A percentile compares a stretch with the other conserved stretches of the same genome.
Conservation (phyloP, 805 yeast species). For the Cyberlindnera suaveolens region DNA sequence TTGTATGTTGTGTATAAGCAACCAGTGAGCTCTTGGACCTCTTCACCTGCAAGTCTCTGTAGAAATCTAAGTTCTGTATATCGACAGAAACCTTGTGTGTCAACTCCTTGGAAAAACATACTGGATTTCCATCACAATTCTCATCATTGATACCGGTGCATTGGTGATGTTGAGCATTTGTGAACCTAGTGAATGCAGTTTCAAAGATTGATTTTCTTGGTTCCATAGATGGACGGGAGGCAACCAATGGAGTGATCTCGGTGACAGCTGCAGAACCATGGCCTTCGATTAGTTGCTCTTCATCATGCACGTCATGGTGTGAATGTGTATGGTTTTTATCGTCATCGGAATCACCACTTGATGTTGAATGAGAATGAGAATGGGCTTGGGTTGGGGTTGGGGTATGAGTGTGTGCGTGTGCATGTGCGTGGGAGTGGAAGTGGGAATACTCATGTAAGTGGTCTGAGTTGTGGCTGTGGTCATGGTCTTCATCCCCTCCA, state of each 20-base stretch:
- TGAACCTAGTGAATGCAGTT: conserved; percentile 8
- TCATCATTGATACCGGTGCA: conserved; percentile 20
- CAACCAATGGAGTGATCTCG: not conserved
- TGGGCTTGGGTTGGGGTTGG: conserved; percentile 12
- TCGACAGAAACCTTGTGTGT: conserved; percentile 21
- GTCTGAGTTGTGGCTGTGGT: conserved; percentile 5
- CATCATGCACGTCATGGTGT: not conserved
- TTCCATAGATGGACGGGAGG: not conserved
- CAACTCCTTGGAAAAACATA: conserved; percentile 13
- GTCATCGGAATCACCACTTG: conserved; percentile 2
- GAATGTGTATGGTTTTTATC: conserved; percentile 1
- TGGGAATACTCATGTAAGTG: conserved; percentile 8
- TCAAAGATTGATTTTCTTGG: conserved; percentile 10
- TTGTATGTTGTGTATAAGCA: conserved; percentile 15
- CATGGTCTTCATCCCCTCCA: conserved; percentile 30
- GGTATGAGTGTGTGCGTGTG: too few species aligned
- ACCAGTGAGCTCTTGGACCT: conserved; percentile 15
- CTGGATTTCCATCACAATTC: conserved; percentile 15
- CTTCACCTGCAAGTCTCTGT: conserved; percentile 11
- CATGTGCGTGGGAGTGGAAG: conserved; percentile 10
- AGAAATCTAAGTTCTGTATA: conserved; percentile 21
- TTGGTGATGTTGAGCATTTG: conserved; percentile 2
- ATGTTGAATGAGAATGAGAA: conserved; percentile 1
- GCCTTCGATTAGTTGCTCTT: conserved; percentile 2
- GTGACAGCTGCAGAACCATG: not conserved